A percentile compares a stretch with the other conserved stretches of the same genome.
Evolutionary conservation across 1,284 basidiomycete genomes (phyloP).

Genomic region (Cryptococcus deneoformans): DNA sequence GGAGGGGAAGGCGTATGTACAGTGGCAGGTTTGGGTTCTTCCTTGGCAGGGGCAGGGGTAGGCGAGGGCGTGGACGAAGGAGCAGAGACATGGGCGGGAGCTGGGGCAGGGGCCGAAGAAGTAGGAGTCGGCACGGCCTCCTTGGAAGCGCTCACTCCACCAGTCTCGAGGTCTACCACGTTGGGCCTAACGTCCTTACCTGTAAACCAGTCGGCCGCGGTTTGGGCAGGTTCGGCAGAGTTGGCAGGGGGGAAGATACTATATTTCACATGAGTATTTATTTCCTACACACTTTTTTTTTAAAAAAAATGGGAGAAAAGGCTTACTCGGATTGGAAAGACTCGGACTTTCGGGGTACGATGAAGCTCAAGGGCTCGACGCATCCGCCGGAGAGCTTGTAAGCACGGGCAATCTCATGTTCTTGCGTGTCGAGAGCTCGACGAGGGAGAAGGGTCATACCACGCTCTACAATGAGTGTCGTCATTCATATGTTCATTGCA

Average conservation of each 20-base stretch:
- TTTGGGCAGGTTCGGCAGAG: conserved; percentile 73
- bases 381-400: conserved; percentile 79
- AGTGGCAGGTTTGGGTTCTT: background rate
- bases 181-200: conserved; percentile 75
- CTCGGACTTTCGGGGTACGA: conserved; percentile 76
- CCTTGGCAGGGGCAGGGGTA: conserved; percentile 9
- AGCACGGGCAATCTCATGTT: conserved; percentile 93
- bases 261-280: conserved; percentile 37
- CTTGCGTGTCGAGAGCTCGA: conserved; percentile 77
- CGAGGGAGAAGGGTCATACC: conserved; percentile 96
- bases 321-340: conserved; percentile 49
- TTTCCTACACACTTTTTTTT: background rate
- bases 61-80: conserved; percentile 11
- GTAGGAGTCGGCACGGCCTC: conserved; percentile 46
- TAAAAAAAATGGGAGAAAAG: background rate
- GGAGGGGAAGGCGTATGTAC: conserved; percentile 4
- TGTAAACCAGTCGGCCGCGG: conserved; percentile 77
- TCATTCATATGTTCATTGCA: background rate
- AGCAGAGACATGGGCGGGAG: background rate
- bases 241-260: conserved; percentile 91
- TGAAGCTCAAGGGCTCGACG: conserved; percentile 88
- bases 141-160: conserved; percentile 42
- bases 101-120: background rate
- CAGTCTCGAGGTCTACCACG: conserved; percentile 55
- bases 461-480: conserved; percentile 58